Evolutionary conservation across 768 basidiomycete species (phyloP).

Genomic region (Daedalea quercina): DNA sequence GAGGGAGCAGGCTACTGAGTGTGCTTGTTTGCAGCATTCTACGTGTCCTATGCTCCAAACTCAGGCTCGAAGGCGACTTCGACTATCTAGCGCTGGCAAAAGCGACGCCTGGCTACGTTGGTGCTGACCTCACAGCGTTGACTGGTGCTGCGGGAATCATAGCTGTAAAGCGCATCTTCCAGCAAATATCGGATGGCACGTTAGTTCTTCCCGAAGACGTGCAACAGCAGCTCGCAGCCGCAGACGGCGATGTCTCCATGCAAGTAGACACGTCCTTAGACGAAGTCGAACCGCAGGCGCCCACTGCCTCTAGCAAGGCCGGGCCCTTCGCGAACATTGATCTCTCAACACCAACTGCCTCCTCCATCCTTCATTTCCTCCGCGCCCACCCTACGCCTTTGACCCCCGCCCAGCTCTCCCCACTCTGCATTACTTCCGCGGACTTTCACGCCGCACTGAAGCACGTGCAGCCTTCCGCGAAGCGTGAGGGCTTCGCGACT

Average conservation of each 20-base stretch:
- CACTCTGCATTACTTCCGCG: constrained; percentile 70
- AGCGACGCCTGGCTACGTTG: constrained; percentile 94
- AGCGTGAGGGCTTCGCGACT: constrained; percentile 96
- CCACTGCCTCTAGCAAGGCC: constrained; percentile 7
- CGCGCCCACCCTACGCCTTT: constrained; percentile 80
- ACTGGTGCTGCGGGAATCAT: constrained; percentile 93
- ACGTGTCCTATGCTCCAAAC: constrained; percentile 74
- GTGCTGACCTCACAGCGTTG: constrained; percentile 86
- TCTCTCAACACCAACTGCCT: constrained; percentile 32
- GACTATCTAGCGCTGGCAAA: constrained; percentile 83
- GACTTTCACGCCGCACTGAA: constrained; percentile 83
- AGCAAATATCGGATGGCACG: constrained; percentile 54
- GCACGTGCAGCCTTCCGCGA: constrained; percentile 91
- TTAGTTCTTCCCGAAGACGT: constrained; percentile 44
- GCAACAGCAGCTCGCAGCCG: constrained; percentile 6
- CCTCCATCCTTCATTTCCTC: constrained; percentile 87
- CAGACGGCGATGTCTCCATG: constrained; percentile 29
- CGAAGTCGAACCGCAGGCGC: constrained; percentile 4
- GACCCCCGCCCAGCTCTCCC: constrained; percentile 68
- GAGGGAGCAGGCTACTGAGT: not conserved
- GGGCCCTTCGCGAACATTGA: constrained; percentile 31
- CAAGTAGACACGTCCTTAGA: constrained; percentile 25
- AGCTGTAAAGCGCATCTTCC: constrained; percentile 94
- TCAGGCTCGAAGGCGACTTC: constrained; percentile 83
- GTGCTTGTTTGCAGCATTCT: constrained; percentile 59